Evolutionary conservation across 179 eudicot species (phyloP).

Genomic region (Beta lomatogona): DNA sequence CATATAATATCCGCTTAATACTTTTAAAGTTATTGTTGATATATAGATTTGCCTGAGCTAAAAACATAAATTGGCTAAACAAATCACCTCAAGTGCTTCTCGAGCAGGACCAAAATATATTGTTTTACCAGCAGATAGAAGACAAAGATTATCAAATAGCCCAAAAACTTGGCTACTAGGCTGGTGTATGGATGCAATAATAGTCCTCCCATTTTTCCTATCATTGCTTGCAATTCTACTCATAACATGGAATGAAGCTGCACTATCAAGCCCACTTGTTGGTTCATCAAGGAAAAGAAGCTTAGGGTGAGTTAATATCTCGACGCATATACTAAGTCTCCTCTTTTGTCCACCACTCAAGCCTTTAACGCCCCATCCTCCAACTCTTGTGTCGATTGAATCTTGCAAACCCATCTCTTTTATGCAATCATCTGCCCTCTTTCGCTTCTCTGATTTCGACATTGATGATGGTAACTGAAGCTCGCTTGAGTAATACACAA

Average conservation of each 20-base stretch:
- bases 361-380: constrained; percentile 57
- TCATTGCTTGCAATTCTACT: constrained; percentile 31
- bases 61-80: neutral
- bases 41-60: too few relatives aligned
- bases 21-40: too few relatives aligned
- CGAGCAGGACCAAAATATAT: constrained; percentile 31
- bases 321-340: constrained; percentile 64
- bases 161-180: constrained; percentile 36
- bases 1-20: too few relatives aligned
- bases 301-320: constrained; percentile 45
- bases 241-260: constrained; percentile 63
- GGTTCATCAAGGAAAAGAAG: constrained; percentile 70
- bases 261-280: constrained; percentile 65
- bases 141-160: constrained; percentile 32
- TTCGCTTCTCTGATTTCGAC: constrained; percentile 43
- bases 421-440: constrained; percentile 44
- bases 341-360: constrained; percentile 68
- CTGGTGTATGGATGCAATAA: constrained; percentile 34
- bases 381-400: constrained; percentile 50
- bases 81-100: constrained; percentile 21
- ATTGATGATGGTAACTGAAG: constrained; percentile 45
- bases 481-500: constrained; percentile 43
- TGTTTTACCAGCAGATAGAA: constrained; percentile 29
- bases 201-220: constrained; percentile 15
- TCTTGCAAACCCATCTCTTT: constrained; percentile 58